Percentiles rank a stretch among this genome's conserved stretches.
These are phyloP conservation scores for Rhizopogon vinicolor DNA, from an alignment of 768 basidiomycete genomes.

Conservation along the genomic window DNA sequence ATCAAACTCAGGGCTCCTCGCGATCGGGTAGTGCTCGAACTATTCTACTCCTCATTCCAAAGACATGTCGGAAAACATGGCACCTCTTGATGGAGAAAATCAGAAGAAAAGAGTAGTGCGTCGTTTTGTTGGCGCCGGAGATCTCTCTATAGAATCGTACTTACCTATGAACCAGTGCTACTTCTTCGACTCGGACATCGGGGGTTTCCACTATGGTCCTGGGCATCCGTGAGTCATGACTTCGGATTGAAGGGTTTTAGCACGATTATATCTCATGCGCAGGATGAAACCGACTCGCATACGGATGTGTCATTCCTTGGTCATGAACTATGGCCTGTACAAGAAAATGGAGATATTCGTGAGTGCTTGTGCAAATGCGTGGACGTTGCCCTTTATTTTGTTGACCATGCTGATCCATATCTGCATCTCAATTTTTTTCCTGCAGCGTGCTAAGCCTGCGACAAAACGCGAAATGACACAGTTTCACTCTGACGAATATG, in stretches of 20 bases:
- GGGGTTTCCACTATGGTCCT: constrained; percentile 98
- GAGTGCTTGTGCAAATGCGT: constrained; percentile 29
- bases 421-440: neutral
- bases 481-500: constrained; percentile 99
- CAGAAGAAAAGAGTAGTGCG: constrained; percentile 87
- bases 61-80: constrained; percentile 40
- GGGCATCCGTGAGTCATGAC: constrained; percentile 73
- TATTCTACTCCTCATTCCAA: neutral
- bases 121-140: constrained; percentile 12
- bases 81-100: constrained; percentile 65
- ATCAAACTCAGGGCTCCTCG: neutral
- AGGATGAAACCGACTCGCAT: constrained; percentile 98
- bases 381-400: neutral
- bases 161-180: constrained; percentile 63
- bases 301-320: constrained; percentile 98
- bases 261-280: neutral
- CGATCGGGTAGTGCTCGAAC: neutral
- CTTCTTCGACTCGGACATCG: constrained; percentile 99
- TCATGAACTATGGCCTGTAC: constrained; percentile 99
- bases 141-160: constrained; percentile 3
- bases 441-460: constrained; percentile 94
- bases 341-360: constrained; percentile 99
- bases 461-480: constrained; percentile 99
- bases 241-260: neutral
- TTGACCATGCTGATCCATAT: neutral